phyloP scores from a whole-genome alignment of 257 asterid genomes.

The Schizonepeta tenuifolia region DNA sequence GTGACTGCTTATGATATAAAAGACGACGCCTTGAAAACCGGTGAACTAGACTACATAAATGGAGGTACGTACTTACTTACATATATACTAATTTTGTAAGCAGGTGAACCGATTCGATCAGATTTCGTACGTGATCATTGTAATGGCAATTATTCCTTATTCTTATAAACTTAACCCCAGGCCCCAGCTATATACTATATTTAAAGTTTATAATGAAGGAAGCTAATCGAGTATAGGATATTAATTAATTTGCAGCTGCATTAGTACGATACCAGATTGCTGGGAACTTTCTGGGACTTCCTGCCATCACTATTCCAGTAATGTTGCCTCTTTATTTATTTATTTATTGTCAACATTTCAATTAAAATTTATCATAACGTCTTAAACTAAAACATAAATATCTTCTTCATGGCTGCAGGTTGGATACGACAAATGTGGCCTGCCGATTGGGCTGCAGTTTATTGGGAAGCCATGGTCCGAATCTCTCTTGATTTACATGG shows the following conservation, averaged over 20 bases:
- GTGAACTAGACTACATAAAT: constrained; percentile 91
- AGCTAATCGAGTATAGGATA: background rate
- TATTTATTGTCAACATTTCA: background rate
- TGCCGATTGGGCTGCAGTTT: constrained; percentile 92
- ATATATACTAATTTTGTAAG: too few relatives aligned
- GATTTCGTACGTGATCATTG: too few relatives aligned
- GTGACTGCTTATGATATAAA: constrained; percentile 76
- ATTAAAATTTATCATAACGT: background rate
- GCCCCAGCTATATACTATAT: too few relatives aligned
- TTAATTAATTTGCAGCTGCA: constrained; percentile 62
- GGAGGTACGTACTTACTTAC: constrained; percentile 81
- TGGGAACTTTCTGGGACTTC: constrained; percentile 90
- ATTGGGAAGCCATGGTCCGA: constrained; percentile 97
- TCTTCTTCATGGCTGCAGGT: constrained; percentile 43
- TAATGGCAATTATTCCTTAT: too few relatives aligned
- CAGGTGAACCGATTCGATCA: too few relatives aligned
- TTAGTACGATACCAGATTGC: constrained; percentile 81
- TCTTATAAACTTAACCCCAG: too few relatives aligned
- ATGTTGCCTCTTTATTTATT: constrained; percentile 4
- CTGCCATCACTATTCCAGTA: constrained; percentile 91
- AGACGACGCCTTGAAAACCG: constrained; percentile 66
- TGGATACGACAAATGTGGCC: constrained; percentile 70
- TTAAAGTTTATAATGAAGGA: background rate
- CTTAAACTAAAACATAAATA: background rate
- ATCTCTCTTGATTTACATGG: constrained; percentile 67